Base-by-base conservation (phyloP, 1,284 basidiomycete genomes). In the Leccinum griseonigrum region DNA sequence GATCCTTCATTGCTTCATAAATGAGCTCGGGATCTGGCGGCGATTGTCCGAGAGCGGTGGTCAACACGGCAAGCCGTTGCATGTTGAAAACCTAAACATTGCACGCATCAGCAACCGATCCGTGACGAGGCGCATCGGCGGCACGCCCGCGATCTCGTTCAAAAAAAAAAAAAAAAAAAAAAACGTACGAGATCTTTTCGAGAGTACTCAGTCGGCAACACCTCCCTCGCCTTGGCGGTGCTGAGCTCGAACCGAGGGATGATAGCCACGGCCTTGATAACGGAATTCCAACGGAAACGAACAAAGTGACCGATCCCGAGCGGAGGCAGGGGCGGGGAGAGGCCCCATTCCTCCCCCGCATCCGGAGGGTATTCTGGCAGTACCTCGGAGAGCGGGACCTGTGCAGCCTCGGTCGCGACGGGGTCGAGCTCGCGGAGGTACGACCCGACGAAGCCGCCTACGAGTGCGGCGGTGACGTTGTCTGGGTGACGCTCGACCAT, bases 401-500 rank as follows among this genome's bases (percentile, higher is more conserved):
- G 90, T 0, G 94, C 91, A 0, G 92, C 92, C 69, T 85, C 85
- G 57, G 79, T 87, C 0, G 90, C 87, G 38, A 82, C 84, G 38
- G 88, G 85, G 70, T 94, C 92, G 43, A 99, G 84, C 74, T 98
- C 97, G 62, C 91, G 85, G 60, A 99, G 84, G 80, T 99, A 99
- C 6, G 92, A 94, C 10, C 97, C 97, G n/a, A 99, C 94, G 74
- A 99, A 99, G 0, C 97, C 97, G 46, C 97, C 97, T 34, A 98
- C 85, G 38, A 99, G 85, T 0, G 97, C 97, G 1, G 97, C 97
- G 0, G 97, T 97, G 67, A 99, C 97, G 75, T 99, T 99, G 79
- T 99, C 97, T 8, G 97, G 97, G 76, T 99, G 97, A 10, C 97
- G 86, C 77, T 99, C 97, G 69, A 99, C 96, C 97, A 99, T 99